These are phyloP conservation scores for Emiliania huxleyi DNA, from an alignment of 78 protist species.

Conservation along the genomic window DNA sequence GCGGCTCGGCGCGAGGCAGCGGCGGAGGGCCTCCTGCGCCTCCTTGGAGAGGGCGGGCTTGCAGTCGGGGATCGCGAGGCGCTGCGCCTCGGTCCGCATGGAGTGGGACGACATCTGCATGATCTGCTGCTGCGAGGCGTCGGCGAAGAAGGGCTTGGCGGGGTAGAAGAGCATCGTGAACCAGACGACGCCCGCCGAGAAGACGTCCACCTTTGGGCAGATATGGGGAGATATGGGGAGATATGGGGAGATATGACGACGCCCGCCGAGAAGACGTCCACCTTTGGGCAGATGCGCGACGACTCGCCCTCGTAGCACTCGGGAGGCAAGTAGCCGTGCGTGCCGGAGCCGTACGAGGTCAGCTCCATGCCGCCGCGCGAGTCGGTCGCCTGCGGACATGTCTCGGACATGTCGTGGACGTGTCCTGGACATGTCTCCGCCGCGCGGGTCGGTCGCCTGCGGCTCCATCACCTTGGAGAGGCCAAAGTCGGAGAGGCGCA, in stretches of 20 bases:
- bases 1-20: constrained; percentile 51
- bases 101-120: constrained; percentile 51
- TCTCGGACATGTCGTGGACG: too few species aligned
- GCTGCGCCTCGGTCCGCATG: background rate
- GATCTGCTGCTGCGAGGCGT: constrained; percentile 49
- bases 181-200: constrained; percentile 85
- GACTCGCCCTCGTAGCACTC: constrained; percentile 75
- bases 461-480: constrained; percentile 69
- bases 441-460: background rate
- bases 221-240: too few species aligned
- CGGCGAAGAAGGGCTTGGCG: constrained; percentile 78
- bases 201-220: constrained; percentile 85
- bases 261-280: constrained; percentile 90
- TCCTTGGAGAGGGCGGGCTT: constrained; percentile 55
- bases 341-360: constrained; percentile 92
- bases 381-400: too few species aligned
- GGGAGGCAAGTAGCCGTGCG: constrained; percentile 87
- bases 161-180: constrained; percentile 80
- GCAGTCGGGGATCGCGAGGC: constrained; percentile 55
- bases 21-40: constrained; percentile 47
- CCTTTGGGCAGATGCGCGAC: constrained; percentile 60
- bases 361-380: constrained; percentile 68
- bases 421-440: too few species aligned
- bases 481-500: constrained; percentile 85
- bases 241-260: too few species aligned